Evolutionary conservation across 2,329 filamentous ascomycete species (phyloP).

Genomic region (Beauveria medogensis): DNA sequence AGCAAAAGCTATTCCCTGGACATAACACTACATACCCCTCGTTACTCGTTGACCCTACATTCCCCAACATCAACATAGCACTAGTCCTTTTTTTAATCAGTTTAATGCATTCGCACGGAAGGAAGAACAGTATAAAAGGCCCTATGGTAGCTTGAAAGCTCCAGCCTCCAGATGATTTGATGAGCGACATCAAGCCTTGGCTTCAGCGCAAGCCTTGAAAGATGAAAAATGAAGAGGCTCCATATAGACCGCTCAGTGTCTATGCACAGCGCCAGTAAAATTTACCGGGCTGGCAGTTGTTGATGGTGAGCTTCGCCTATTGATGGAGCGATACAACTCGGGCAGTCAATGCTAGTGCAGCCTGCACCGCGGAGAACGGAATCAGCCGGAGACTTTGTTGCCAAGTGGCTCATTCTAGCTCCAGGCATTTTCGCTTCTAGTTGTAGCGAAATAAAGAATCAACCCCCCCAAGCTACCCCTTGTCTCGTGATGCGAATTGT

Average conservation of each 20-base stretch:
- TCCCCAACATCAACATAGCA: conserved; percentile 24
- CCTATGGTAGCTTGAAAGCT: conserved; percentile 59
- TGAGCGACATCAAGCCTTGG: conserved; percentile 4
- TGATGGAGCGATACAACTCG: conserved; percentile 9
- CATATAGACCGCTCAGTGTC: neutral
- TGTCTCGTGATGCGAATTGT: neutral
- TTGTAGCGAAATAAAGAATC: conserved; percentile 11
- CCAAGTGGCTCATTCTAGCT: conserved; percentile 5
- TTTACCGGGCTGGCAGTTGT: neutral
- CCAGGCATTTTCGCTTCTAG: neutral
- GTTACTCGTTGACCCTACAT: conserved; percentile 14
- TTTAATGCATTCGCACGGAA: conserved; percentile 26
- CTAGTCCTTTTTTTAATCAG: conserved; percentile 28
- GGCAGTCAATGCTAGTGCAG: conserved; percentile 11
- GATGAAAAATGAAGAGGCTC: conserved; percentile 9
- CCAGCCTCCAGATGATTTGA: conserved; percentile 37
- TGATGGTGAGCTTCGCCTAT: neutral
- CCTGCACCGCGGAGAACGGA: neutral
- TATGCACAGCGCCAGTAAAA: neutral
- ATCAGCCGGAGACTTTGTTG: neutral
- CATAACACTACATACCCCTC: conserved; percentile 15
- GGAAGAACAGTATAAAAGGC: conserved; percentile 24
- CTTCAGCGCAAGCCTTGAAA: neutral
- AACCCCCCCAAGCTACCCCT: neutral
- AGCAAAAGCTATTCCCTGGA: conserved; percentile 5